Conservation (phyloP, 1,139 yeast species). For the Kurtzmaniella quercitrusa region DNA sequence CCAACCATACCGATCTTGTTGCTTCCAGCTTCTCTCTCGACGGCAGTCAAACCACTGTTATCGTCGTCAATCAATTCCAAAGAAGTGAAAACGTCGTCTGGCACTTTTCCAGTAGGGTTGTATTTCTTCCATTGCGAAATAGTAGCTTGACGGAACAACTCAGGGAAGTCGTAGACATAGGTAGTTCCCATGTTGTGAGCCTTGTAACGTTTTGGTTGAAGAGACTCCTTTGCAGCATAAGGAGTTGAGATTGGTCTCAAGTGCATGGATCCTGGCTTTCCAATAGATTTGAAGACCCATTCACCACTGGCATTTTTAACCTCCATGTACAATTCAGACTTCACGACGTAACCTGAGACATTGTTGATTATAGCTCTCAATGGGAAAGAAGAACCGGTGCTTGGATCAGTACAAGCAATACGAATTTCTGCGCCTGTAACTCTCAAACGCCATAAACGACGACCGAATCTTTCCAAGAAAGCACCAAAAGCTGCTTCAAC, state of each 20-base stretch:
- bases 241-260: slow-evolving; percentile 93
- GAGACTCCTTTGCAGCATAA: slow-evolving; percentile 94
- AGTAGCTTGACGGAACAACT: slow-evolving; percentile 91
- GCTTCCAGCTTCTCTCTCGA: slow-evolving; percentile 93
- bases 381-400: slow-evolving; percentile 87
- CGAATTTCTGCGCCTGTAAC: slow-evolving; percentile 97
- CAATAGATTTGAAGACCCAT: slow-evolving; percentile 95
- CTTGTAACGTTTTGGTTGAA: slow-evolving; percentile 97
- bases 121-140: slow-evolving; percentile 77
- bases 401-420: slow-evolving; percentile 88
- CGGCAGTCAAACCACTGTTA: slow-evolving; percentile 78
- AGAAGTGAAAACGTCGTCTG: slow-evolving; percentile 74
- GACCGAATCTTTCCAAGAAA: slow-evolving; percentile 94
- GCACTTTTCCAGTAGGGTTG: slow-evolving; percentile 52
- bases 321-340: slow-evolving; percentile 91
- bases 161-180: slow-evolving; percentile 97
- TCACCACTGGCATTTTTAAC: slow-evolving; percentile 88
- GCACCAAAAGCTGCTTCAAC: slow-evolving; percentile 98
- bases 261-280: slow-evolving; percentile 95
- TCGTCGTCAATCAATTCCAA: slow-evolving; percentile 81
- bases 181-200: slow-evolving; percentile 99
- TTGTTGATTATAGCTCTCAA: slow-evolving; percentile 94
- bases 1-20: slow-evolving; percentile 98
- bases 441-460: slow-evolving; percentile 94
- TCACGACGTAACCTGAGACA: slow-evolving; percentile 95